Evolutionary conservation across 2,329 filamentous ascomycete genomes (phyloP), one percentile per base, ranked within the genome.

Genomic region (Fusarium mundagurra): DNA sequence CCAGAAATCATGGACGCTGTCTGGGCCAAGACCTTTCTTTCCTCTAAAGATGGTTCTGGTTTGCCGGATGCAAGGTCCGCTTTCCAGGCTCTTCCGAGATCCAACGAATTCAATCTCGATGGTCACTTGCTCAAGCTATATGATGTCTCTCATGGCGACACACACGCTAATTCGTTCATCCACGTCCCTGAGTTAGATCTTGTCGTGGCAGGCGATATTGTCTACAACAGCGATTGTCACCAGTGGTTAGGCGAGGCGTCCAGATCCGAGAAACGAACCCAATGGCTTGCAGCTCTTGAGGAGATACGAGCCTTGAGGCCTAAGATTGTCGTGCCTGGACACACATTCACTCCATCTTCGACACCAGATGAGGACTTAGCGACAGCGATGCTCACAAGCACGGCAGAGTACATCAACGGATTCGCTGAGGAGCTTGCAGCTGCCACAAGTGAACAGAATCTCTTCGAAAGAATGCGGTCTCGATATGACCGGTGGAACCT

Each of bases 261-360:
- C 17, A 7, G 12, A 8, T 0, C 8, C 0, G 31, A 34, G 22
- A 51, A 51, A 14, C 1, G 48, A 34, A 0, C 22, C 4, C 8
- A 51, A 51, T 51, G 48, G 48, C 11, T 51, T 5, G 22, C 11
- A 7, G 29, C 48, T 24, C 6, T 51, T 10, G 16, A 3, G 29
- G 7, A 51, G 29, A 51, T 51, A 10, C 3, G 11, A 7, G 16
- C 5, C 4, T 8, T 51, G 17, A 34, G 8, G 8, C 31, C 48
- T 3, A 51, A 10, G 22, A 14, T 51, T 34, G 6, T 51, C 11
- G 17, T 51, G 7, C 16, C 22, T 0, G 48, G 48, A 24, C 48
- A 51, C 6, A 51, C 31, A 13, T 51, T 51, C 4, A 34, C 17
- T 20, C 48, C 48, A 7, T 4, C 17, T 0, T 51, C 16, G 8